Evolutionary conservation across 129 eudicot genomes (phyloP), one percentile per base, ranked within the genome.

Genomic region (Flaveria sonorensis): DNA sequence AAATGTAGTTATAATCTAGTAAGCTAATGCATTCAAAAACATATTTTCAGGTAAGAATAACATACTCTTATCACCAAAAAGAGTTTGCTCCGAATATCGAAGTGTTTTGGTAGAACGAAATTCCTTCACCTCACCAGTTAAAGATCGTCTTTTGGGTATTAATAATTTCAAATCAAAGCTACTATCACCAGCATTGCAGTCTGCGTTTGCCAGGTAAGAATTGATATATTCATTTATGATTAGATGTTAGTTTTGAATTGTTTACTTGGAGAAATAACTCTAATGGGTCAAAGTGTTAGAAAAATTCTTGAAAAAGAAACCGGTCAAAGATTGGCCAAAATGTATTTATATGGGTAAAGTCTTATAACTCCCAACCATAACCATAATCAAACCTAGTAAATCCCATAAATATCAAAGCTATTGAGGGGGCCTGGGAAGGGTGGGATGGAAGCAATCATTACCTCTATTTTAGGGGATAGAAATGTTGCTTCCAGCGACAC

Each of bases 111-210:
- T 95, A 21, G 99, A 95, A 79, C 83, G 99, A 20, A 95, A 92
- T 70, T 80, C 99, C 10, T 95, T 95, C 77, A 84, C 97, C 16
- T 95, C 99, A 68, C 99, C 99, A 1, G 97, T 91, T 77, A 95
- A 95, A 84, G 99, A 95, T 78, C 99, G 91, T 19, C 74, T 89
- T 75, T 62, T 86, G 78, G 92, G 82, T 76, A 67, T 89, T 12
- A 87, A 86, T 81, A 89, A 94, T 81, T 81, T 87, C 60, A 95
- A 92, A 76, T 79, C 90, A 50, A 95, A 87, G 87, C 73, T 89
- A 20, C 83, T 85, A 26, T 88, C 92, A 2, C 97, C 97, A 57
- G 92, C 92, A 42, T 79, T 92, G 89, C 99, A 95, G 84, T 92
- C 95, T 40, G 97, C 92, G 23, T 95, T 95, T 82, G 97, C 99